Conservation (phyloP, 495 filamentous ascomycete species). For the Sphaerosporella brunnea region DNA sequence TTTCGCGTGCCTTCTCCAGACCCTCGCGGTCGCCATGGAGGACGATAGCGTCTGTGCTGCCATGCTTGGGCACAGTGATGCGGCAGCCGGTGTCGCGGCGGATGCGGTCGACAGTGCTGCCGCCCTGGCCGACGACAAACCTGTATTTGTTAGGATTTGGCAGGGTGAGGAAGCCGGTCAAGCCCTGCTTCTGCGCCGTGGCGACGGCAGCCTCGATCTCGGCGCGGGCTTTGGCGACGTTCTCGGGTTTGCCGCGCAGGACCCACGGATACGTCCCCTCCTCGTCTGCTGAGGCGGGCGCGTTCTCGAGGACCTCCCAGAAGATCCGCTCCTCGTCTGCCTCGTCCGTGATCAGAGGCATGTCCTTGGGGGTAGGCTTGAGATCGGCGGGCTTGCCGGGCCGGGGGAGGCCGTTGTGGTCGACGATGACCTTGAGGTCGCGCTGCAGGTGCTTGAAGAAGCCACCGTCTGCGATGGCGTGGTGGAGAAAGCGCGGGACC, state of each 20-base stretch:
- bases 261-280: slow-evolving; percentile 81
- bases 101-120: slow-evolving; percentile 79
- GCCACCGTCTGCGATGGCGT: slow-evolving; percentile 71
- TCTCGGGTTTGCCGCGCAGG: slow-evolving; percentile 57
- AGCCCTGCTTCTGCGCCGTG: slow-evolving; percentile 49
- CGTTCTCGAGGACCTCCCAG: slow-evolving; percentile 57
- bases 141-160: slow-evolving; percentile 81
- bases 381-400: slow-evolving; percentile 45
- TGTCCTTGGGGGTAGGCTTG: slow-evolving; percentile 32
- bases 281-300: slow-evolving; percentile 31
- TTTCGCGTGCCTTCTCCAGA: slow-evolving; percentile 69
- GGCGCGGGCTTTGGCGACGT: slow-evolving; percentile 58
- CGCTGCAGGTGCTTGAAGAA: slow-evolving; percentile 76
- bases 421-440: slow-evolving; percentile 70
- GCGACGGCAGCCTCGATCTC: slow-evolving; percentile 51
- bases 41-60: slow-evolving; percentile 67
- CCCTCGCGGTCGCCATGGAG: slow-evolving; percentile 61
- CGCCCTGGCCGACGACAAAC: slow-evolving; percentile 73
- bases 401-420: slow-evolving; percentile 61
- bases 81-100: slow-evolving; percentile 79
- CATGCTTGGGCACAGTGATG: slow-evolving; percentile 74
- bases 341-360: slow-evolving; percentile 84
- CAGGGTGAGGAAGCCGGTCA: slow-evolving; percentile 70
- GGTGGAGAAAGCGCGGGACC: slow-evolving; percentile 64
- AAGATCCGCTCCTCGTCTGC: slow-evolving; percentile 46